These are phyloP conservation scores for Adansonia digitata DNA, from an alignment of 345 rosid species.

Conservation along the genomic window DNA sequence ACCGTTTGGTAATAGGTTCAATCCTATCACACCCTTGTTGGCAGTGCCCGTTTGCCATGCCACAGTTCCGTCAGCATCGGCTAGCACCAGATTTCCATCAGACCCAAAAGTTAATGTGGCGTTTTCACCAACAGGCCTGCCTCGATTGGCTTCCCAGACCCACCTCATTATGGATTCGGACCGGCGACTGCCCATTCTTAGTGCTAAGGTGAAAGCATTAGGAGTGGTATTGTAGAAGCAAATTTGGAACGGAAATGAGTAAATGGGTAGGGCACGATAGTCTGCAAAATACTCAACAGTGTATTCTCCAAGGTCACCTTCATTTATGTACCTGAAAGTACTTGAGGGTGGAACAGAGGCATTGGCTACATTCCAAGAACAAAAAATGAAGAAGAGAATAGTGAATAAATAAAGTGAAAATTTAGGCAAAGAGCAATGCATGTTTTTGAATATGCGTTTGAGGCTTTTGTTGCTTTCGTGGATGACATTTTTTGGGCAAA, in stretches of 20 bases:
- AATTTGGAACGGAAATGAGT: conserved; percentile 40
- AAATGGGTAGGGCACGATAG: background rate
- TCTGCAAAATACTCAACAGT: background rate
- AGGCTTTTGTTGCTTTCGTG: background rate
- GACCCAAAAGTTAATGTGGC: conserved; percentile 42
- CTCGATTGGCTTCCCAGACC: conserved; percentile 76
- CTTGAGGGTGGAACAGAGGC: background rate
- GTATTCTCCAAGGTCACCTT: conserved; percentile 6
- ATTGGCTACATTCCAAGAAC: background rate
- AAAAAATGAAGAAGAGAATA: background rate
- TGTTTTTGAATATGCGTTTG: background rate
- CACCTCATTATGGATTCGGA: conserved; percentile 37
- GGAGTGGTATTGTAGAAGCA: conserved; percentile 62
- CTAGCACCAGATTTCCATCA: conserved; percentile 53
- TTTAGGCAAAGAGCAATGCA: background rate
- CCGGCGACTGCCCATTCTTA: conserved; percentile 37
- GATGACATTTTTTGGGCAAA: background rate
- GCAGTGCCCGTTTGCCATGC: conserved; percentile 66
- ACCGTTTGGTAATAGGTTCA: conserved; percentile 47
- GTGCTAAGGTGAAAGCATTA: conserved; percentile 49
- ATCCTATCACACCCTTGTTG: conserved; percentile 51
- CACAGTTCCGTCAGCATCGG: conserved; percentile 47
- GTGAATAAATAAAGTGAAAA: background rate
- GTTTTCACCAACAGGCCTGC: conserved; percentile 56
- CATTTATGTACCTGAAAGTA: background rate